Conservation (phyloP, 768 basidiomycete species). For the Suillus discolor region DNA sequence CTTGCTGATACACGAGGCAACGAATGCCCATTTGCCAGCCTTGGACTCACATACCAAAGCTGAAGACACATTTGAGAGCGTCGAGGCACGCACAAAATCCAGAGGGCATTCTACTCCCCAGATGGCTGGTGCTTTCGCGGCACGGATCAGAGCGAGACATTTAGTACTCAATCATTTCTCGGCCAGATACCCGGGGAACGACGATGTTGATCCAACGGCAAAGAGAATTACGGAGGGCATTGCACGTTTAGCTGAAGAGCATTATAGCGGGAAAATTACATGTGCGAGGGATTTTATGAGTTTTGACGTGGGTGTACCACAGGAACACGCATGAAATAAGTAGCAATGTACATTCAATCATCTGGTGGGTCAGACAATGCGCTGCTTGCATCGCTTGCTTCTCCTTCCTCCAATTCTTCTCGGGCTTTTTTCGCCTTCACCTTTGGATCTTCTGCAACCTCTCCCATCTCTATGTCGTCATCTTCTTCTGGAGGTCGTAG, state of each 20-base stretch:
- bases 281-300: constrained; percentile 81
- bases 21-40: constrained; percentile 79
- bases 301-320: constrained; percentile 51
- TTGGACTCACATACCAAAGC: constrained; percentile 62
- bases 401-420: constrained; percentile 86
- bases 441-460: constrained; percentile 74
- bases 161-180: constrained; percentile 88
- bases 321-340: constrained; percentile 15
- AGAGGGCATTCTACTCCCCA: constrained; percentile 92
- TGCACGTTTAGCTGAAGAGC: constrained; percentile 50
- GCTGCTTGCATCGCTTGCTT: constrained; percentile 81
- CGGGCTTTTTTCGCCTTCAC: constrained; percentile 47
- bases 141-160: constrained; percentile 56
- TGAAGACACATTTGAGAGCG: constrained; percentile 59
- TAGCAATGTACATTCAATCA: constrained; percentile 32
- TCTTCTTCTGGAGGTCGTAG: constrained; percentile 37
- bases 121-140: constrained; percentile 85
- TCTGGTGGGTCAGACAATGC: constrained; percentile 79
- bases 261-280: constrained; percentile 57
- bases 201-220: constrained; percentile 50
- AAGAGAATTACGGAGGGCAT: constrained; percentile 66
- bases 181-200: constrained; percentile 72
- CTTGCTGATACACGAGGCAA: constrained; percentile 85
- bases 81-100: constrained; percentile 65
- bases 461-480: constrained; percentile 92